Conservation (phyloP, 73 alveolate species). For the Blepharisma stoltei region DNA sequence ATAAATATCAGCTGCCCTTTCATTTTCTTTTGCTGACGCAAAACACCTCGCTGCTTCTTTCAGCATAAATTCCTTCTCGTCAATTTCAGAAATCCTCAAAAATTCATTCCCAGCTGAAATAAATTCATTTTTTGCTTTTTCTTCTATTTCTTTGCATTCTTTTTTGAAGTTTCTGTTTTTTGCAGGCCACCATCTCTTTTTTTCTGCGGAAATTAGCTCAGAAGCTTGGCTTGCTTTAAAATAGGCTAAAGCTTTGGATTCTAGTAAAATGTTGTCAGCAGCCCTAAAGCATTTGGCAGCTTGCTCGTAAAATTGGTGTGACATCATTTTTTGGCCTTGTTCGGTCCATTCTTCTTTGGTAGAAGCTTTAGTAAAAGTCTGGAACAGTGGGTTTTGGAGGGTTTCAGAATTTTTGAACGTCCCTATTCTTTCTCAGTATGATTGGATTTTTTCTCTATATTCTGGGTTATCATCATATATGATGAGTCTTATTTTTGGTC, state of each 20-base stretch:
- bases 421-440: constrained; percentile 51
- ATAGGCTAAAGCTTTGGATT: constrained; percentile 55
- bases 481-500: constrained; percentile 77
- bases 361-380: too few species aligned
- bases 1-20: constrained; percentile 20
- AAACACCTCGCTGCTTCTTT: constrained; percentile 74
- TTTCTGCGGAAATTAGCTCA: neutral
- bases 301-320: constrained; percentile 62
- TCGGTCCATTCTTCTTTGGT: constrained; percentile 56
- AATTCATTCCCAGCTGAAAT: constrained; percentile 29
- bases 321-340: constrained; percentile 70
- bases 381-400: too few species aligned
- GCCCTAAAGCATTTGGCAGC: constrained; percentile 69
- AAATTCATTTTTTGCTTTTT: constrained; percentile 30
- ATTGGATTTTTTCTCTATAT: constrained; percentile 46
- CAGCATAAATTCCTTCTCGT: constrained; percentile 26
- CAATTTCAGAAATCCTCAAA: constrained; percentile 41
- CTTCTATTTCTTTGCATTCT: constrained; percentile 38
- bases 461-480: constrained; percentile 72
- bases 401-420: neutral
- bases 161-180: neutral
- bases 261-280: constrained; percentile 50
- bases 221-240: constrained; percentile 56
- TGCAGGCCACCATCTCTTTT: neutral
- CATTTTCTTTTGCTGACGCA: neutral